Conservation (phyloP, 106 monocot genomes). For the Dendrobium catenatum region DNA sequence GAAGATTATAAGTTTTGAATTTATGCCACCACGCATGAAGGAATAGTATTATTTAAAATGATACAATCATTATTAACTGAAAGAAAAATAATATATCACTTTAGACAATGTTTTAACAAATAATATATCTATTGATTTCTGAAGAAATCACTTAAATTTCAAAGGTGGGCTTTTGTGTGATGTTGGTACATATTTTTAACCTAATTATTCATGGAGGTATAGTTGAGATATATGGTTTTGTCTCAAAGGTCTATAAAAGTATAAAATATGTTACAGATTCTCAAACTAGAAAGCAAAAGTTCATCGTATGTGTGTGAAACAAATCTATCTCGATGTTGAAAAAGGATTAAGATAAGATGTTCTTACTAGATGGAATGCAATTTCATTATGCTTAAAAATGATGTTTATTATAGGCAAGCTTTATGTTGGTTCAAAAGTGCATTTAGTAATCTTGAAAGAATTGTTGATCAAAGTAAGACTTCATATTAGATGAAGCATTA, state of each 20-base stretch:
- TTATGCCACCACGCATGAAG: too few species aligned
- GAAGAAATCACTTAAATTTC: neutral
- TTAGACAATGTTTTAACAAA: neutral
- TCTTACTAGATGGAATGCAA: neutral
- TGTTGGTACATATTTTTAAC: neutral
- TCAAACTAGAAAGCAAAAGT: neutral
- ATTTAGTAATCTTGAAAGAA: neutral
- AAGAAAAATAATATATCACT: neutral
- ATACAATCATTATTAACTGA: neutral
- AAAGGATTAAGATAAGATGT: neutral
- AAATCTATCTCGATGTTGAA: neutral
- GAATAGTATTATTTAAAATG: neutral
- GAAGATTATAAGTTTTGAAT: neutral
- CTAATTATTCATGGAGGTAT: neutral
- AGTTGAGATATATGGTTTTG: neutral
- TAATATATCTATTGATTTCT: neutral
- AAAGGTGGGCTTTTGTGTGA: neutral
- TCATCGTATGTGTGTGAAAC: neutral
- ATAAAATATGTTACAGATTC: neutral
- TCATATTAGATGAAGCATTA: too few species aligned
- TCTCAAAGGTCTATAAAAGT: neutral
- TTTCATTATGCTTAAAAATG: neutral
- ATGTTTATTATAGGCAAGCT: neutral
- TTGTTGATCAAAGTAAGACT: neutral
- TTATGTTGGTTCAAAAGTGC: neutral